Conservation (phyloP, 371 early-diverging fungal species). For the Rhizopus sp. region DNA sequence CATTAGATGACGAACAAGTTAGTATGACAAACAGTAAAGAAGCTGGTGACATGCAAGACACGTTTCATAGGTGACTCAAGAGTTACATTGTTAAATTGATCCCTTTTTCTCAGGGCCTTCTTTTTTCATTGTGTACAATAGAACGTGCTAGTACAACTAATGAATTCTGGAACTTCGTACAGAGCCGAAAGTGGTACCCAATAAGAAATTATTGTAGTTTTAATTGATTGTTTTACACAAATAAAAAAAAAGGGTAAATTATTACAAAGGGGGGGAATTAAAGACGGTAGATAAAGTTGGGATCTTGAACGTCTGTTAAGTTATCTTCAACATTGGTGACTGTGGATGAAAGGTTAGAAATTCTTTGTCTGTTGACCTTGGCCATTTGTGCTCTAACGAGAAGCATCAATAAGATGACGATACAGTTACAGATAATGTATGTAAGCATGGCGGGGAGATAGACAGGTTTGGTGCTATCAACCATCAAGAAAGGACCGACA, state of each 20-base stretch:
- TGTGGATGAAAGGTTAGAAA: slow-evolving; percentile 9
- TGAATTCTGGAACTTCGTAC: too few relatives aligned
- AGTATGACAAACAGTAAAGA: too few relatives aligned
- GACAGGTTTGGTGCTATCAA: background rate
- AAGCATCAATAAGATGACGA: background rate
- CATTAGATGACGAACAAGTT: too few relatives aligned
- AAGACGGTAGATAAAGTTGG: slow-evolving; percentile 35
- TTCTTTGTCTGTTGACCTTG: slow-evolving; percentile 18
- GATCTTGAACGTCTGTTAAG: slow-evolving; percentile 34
- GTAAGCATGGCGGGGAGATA: background rate
- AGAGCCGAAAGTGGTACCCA: too few relatives aligned
- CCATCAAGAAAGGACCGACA: slow-evolving; percentile 34
- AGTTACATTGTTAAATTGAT: too few relatives aligned
- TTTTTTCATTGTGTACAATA: too few relatives aligned
- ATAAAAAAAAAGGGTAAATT: slow-evolving; percentile 1
- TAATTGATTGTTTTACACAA: background rate
- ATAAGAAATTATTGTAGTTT: too few relatives aligned
- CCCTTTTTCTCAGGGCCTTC: too few relatives aligned
- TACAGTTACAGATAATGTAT: background rate
- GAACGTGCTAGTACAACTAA: too few relatives aligned
- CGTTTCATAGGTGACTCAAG: too few relatives aligned
- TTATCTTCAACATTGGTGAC: slow-evolving; percentile 31
- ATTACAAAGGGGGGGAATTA: slow-evolving; percentile 6
- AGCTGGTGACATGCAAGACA: too few relatives aligned
- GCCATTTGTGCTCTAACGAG: slow-evolving; percentile 29